These are phyloP conservation scores for Rutstroemia sp. DNA, from an alignment of 2,329 filamentous ascomycete species.

Conservation along the genomic window DNA sequence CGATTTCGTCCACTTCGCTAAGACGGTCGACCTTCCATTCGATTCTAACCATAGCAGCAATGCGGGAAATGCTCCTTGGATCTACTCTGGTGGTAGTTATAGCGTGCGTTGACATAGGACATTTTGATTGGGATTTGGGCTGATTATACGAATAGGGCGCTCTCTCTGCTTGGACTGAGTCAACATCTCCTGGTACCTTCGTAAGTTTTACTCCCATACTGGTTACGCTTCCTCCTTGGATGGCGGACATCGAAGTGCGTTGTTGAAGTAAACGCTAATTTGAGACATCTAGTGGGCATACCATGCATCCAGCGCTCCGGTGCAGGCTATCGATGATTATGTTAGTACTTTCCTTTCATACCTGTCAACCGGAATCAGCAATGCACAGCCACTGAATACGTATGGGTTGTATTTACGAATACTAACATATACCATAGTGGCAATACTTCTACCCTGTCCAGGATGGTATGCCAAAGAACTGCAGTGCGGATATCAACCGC, in stretches of 20 bases:
- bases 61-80: conserved; percentile 47
- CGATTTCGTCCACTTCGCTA: conserved; percentile 48
- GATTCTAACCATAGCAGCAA: conserved; percentile 40
- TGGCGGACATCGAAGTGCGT: too few relatives aligned
- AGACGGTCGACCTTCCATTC: conserved; percentile 45
- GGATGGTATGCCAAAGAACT: conserved; percentile 51
- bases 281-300: conserved; percentile 41
- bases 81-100: conserved; percentile 49
- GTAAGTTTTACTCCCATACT: background rate
- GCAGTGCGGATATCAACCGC: conserved; percentile 42
- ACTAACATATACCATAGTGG: conserved; percentile 33
- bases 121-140: background rate
- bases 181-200: conserved; percentile 45
- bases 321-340: conserved; percentile 48
- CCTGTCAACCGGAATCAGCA: background rate
- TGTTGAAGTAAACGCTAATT: background rate
- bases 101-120: conserved; percentile 17
- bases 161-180: conserved; percentile 47
- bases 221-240: too few relatives aligned
- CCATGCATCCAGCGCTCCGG: conserved; percentile 47
- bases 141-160: conserved; percentile 32
- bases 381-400: too few relatives aligned
- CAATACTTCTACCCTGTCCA: conserved; percentile 50
- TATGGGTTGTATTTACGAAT: background rate
- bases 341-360: conserved; percentile 19